phyloP scores from a whole-genome alignment of 31 red algal species.

The Asparagopsis taxiformis region DNA sequence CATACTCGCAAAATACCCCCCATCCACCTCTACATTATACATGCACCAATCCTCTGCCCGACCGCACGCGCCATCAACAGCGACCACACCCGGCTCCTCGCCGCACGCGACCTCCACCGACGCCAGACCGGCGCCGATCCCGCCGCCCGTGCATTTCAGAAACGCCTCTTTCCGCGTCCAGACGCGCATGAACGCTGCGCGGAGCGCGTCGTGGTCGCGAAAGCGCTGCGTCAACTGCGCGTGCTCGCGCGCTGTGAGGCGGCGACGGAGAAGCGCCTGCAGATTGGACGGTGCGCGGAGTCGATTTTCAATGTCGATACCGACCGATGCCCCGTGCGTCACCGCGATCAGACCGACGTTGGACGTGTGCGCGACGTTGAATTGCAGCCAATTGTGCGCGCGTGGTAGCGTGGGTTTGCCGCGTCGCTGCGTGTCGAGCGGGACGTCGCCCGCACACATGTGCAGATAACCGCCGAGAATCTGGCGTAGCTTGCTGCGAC shows the following conservation, averaged over 20 bases:
- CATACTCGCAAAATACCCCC: background rate
- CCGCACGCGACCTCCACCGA: constrained; percentile 33
- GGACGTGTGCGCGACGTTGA: constrained; percentile 50
- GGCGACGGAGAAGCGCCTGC: background rate
- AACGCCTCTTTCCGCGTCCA: constrained; percentile 83
- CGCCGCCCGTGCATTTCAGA: constrained; percentile 60
- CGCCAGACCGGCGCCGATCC: constrained; percentile 46
- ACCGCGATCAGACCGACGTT: constrained; percentile 41
- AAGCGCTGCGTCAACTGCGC: background rate
- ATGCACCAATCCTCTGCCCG: background rate
- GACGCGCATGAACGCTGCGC: constrained; percentile 2
- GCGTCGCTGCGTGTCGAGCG: background rate
- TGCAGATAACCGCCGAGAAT: background rate
- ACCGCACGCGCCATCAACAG: background rate
- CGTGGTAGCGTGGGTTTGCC: constrained; percentile 25
- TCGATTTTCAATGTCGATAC: constrained; percentile 37
- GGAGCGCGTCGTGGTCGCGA: background rate
- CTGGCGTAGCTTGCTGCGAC: background rate
- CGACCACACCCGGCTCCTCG: background rate
- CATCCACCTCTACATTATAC: background rate
- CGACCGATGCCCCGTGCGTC: constrained; percentile 3
- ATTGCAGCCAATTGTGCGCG: background rate
- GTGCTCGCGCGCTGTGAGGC: background rate
- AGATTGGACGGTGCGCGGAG: background rate
- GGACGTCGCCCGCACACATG: background rate